These are phyloP conservation scores for Microcyclospora tardicrescens DNA, from an alignment of 2,329 filamentous ascomycete genomes.

Conservation along the genomic window DNA sequence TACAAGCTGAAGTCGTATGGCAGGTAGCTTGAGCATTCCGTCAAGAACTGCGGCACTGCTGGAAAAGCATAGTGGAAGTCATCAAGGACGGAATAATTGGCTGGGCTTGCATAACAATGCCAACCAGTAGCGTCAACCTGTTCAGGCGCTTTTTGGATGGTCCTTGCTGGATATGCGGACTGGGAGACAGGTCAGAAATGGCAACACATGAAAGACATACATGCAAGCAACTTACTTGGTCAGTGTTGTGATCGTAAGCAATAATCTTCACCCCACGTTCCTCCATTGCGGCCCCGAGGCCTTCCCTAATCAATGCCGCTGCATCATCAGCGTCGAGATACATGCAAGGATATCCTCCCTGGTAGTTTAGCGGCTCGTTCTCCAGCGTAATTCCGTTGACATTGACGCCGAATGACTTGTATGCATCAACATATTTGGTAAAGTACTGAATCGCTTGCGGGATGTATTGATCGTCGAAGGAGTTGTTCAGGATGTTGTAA, in stretches of 20 bases:
- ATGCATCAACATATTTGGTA: conserved; percentile 27
- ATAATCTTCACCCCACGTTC: conserved; percentile 20
- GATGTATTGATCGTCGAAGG: conserved; percentile 23
- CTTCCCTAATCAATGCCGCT: conserved; percentile 21
- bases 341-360: conserved; percentile 27
- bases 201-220: too few relatives aligned
- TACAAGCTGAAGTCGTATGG: conserved; percentile 7
- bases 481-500: conserved; percentile 18
- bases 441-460: conserved; percentile 25
- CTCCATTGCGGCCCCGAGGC: conserved; percentile 10
- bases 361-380: conserved; percentile 29
- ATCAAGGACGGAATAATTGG: conserved; percentile 24
- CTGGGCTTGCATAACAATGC: conserved; percentile 25
- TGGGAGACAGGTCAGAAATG: neutral
- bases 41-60: conserved; percentile 34
- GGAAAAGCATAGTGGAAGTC: conserved; percentile 32
- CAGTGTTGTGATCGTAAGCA: conserved; percentile 30
- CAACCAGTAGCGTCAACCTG: conserved; percentile 24
- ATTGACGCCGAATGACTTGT: conserved; percentile 18
- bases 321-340: conserved; percentile 24
- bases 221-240: conserved; percentile 9
- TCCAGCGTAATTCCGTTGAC: conserved; percentile 27
- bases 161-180: conserved; percentile 19
- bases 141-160: conserved; percentile 19
- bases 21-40: conserved; percentile 31